Conservation (phyloP, 2,329 filamentous ascomycete species). For the Akanthomyces lecanii region DNA sequence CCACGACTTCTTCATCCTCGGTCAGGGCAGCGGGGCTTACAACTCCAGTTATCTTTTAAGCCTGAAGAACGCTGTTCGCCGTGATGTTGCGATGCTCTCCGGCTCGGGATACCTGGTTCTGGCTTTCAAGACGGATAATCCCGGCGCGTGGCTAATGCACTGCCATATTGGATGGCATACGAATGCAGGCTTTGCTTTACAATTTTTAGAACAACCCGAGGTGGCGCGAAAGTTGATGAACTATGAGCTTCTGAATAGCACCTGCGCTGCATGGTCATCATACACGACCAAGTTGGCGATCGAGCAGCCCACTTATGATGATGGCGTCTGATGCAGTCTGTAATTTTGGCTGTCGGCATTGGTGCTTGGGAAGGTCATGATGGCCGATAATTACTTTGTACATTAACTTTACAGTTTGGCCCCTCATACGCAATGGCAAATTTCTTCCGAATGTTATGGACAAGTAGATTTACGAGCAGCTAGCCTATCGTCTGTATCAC, state of each 20-base stretch:
- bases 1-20: slow-evolving; percentile 23
- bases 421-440: too few relatives aligned
- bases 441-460: too few relatives aligned
- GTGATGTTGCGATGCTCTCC: slow-evolving; percentile 48
- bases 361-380: too few relatives aligned
- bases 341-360: too few relatives aligned
- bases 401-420: too few relatives aligned
- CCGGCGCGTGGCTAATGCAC: slow-evolving; percentile 55
- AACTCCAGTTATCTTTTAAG: background rate
- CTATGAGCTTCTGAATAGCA: background rate
- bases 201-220: background rate
- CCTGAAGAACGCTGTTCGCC: slow-evolving; percentile 44
- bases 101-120: slow-evolving; percentile 43
- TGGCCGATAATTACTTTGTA: too few relatives aligned
- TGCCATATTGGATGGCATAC: slow-evolving; percentile 58
- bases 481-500: too few relatives aligned
- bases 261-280: background rate
- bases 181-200: slow-evolving; percentile 29
- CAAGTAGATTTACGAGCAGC: too few relatives aligned
- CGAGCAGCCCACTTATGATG: background rate
- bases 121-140: slow-evolving; percentile 39
- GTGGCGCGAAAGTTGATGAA: background rate
- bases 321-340: background rate
- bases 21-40: slow-evolving; percentile 19
- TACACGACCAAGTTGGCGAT: background rate